Percentiles rank a stretch among this genome's conserved stretches.
Evolutionary conservation across 2,329 filamentous ascomycete genomes (phyloP).

Genomic region (Hortaea sp.): DNA sequence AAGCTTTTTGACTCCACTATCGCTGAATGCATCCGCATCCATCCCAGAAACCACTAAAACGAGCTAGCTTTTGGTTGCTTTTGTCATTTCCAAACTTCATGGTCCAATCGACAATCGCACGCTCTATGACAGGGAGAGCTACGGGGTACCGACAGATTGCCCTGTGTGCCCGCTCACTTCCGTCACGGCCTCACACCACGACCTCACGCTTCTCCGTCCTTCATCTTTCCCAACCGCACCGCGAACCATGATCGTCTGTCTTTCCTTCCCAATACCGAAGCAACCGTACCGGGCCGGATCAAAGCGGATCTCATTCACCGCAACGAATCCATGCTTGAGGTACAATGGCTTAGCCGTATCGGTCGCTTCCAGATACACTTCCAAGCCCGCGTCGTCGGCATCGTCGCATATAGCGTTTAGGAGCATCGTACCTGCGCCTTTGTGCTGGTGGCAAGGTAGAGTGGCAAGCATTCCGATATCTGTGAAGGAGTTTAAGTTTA

Average conservation of each 20-base stretch:
- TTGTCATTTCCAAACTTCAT: too few relatives aligned
- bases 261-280: constrained; percentile 16
- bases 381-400: constrained; percentile 31
- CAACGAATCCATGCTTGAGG: constrained; percentile 23
- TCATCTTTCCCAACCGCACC: constrained; percentile 13
- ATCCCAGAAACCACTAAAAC: too few relatives aligned
- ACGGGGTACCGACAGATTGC: too few relatives aligned
- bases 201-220: constrained; percentile 1
- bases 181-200: constrained; percentile 4
- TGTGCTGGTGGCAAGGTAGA: constrained; percentile 31
- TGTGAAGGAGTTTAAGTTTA: constrained; percentile 6
- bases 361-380: constrained; percentile 34
- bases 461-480: constrained; percentile 29
- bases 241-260: constrained; percentile 25
- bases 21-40: too few relatives aligned
- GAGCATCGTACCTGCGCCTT: constrained; percentile 33
- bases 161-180: not conserved
- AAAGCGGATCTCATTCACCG: constrained; percentile 21
- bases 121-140: too few relatives aligned
- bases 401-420: constrained; percentile 31
- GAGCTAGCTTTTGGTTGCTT: too few relatives aligned
- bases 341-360: constrained; percentile 23
- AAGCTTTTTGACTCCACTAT: too few relatives aligned
- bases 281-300: constrained; percentile 21
- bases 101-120: too few relatives aligned